Evolutionary conservation across 2,329 filamentous ascomycete genomes (phyloP), one percentile per base, ranked within the genome.

Genomic region (Dactylella cylindrospora): DNA sequence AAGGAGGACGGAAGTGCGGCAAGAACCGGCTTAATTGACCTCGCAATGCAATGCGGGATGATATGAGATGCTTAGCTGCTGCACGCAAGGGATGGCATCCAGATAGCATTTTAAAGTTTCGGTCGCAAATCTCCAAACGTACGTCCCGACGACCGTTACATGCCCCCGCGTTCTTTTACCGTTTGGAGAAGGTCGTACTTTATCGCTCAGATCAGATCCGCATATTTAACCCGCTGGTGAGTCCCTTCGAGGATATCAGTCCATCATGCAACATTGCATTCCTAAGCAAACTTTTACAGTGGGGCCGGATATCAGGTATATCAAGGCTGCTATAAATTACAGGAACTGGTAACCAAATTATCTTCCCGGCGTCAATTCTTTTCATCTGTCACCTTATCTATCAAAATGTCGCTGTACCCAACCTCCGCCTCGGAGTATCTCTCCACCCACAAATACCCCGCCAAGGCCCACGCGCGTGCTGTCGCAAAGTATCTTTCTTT

Each of bases 391-490:
- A 43, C 5, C 22, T 32, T 9, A 23, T 25, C 44, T 12, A 20
- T 22, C 23, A 45, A 51, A 44, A 62, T 53, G 57, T 20, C 43
- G 40, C 19, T 62, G 26, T 22, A 49, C 38, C 57, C 49, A 7
- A 54, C 49, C 22, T 17, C 28, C 19, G 57, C 17, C 33, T 62
- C 57, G 57, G 57, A 53, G 49, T 62, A 62, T 26, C 32, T 62
- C 36, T 62, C 57, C 49, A 39, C 15, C 6, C 36, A 62, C 57
- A 62, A 62, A 25, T 62, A 62, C 57, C 93, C 93, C 19, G 91
- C 86, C 69, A 97, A 96, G 76, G 78, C 80, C 22, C 93, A 98
- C 74, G 89, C 87, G 60, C 81, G 81, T 68, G 84, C 85, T 64
- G 90, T 97, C n/a, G 86, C 84, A 55, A 83, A 86, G 71, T 76